phyloP scores from a whole-genome alignment of 2,329 filamentous ascomycete genomes.

The Nannizziopsis arthrosporioides region DNA sequence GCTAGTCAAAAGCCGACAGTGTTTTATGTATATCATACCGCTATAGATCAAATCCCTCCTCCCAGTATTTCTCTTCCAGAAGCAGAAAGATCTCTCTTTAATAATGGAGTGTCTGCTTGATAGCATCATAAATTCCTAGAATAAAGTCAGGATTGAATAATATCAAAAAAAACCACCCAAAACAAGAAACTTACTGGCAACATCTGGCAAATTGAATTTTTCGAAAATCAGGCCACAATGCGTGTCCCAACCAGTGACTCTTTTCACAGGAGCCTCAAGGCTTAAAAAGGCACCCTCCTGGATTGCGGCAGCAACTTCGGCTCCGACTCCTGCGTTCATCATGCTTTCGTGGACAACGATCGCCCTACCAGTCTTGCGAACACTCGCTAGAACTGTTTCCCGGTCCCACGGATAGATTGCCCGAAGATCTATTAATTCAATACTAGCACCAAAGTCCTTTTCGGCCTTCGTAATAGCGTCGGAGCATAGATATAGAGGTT shows the following conservation, averaged over 20 bases:
- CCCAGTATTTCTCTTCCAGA: too few species aligned
- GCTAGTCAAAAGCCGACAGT: not conserved
- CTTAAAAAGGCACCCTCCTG: constrained; percentile 77
- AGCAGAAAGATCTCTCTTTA: constrained; percentile 24
- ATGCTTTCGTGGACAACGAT: constrained; percentile 88
- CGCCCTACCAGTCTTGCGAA: constrained; percentile 73
- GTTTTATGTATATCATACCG: not conserved
- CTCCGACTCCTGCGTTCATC: constrained; percentile 79
- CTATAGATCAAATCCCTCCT: not conserved
- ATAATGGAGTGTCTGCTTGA: constrained; percentile 56
- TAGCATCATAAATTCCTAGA: constrained; percentile 59
- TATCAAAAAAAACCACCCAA: not conserved
- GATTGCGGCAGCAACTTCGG: constrained; percentile 77
- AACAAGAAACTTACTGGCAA: constrained; percentile 58
- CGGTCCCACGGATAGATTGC: constrained; percentile 91
- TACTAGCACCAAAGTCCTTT: constrained; percentile 60
- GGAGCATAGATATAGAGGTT: constrained; percentile 74
- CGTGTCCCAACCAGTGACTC: constrained; percentile 82
- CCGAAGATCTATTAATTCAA: constrained; percentile 77
- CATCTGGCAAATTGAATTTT: constrained; percentile 70
- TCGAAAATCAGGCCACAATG: constrained; percentile 72
- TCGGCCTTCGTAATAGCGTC: constrained; percentile 59
- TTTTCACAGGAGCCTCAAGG: constrained; percentile 71
- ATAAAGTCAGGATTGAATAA: not conserved
- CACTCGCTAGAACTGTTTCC: constrained; percentile 65